Base-by-base conservation (phyloP, 306 rosid species). In the Geum urbanum region DNA sequence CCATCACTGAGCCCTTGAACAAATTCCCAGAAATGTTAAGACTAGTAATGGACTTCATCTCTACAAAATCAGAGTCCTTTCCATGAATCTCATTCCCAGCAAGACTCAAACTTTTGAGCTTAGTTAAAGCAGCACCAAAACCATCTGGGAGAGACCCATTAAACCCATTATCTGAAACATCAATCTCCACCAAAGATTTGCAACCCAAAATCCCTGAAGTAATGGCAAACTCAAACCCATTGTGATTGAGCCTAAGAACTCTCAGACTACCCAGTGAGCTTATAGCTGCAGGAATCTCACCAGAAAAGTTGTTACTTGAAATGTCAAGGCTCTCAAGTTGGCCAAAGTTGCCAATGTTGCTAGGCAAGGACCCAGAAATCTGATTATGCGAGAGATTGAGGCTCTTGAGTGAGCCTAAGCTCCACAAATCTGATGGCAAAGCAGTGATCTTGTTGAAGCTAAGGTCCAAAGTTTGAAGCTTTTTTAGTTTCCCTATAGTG, bases 341-440 rank as follows among this genome's bases (percentile, higher is more conserved):
- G 54, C 88, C 97, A 70, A 95, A 95, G 80, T 95, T 95, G 70
- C 92, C 97, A 82, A 91, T 66, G 87, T 89, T 83, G 82, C 63
- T 91, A n/a, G 87, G 77, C 61, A 91, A 74, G 63, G 96, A 77
- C 18, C 95, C 96, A 49, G 89, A 95, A 82, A 95, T 91, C 73
- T 69, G 74, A 55, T 95, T 91, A 56, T 66, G 74, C 35, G 97
- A 89, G 64, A 91, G 95, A 77, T 84, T 87, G 24, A 95, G 92
- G 76, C 47, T 82, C 64, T 80, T 86, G 80, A 95, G 88, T 43
- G 87, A 86, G 79, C 84, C 74, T 24, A 95, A 77, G 48, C 99
- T 86, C 99, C 99, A 91, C 69, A 95, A 89, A 85, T 95, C 99
- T 44, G 95, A 82, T 54, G 99, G 91, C 71, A 95, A 79, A 15